These are phyloP conservation scores for Pezicula carpinea DNA, from an alignment of 2,329 filamentous ascomycete species.

Conservation along the genomic window DNA sequence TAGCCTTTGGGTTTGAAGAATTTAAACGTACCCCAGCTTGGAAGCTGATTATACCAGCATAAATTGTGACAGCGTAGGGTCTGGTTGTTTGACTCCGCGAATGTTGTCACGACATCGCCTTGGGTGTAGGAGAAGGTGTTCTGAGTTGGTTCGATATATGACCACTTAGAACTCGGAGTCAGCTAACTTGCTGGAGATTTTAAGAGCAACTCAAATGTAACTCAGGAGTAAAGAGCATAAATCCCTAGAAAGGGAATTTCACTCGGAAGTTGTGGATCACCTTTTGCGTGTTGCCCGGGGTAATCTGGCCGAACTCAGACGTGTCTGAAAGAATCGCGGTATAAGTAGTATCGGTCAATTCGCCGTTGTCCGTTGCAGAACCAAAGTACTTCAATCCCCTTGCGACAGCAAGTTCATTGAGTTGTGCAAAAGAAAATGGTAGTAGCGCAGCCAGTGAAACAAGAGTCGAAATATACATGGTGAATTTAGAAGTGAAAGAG, in stretches of 20 bases:
- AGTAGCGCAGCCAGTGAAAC: slow-evolving; percentile 6
- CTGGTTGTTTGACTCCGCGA: slow-evolving; percentile 44
- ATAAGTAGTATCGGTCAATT: slow-evolving; percentile 46
- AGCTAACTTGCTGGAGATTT: too few relatives aligned
- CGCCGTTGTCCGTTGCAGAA: slow-evolving; percentile 54
- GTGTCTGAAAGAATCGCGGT: slow-evolving; percentile 48
- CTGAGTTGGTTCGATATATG: slow-evolving; percentile 52
- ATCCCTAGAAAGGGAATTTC: too few relatives aligned
- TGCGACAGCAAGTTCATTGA: slow-evolving; percentile 41
- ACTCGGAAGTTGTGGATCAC: too few relatives aligned
- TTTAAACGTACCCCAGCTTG: slow-evolving; percentile 37
- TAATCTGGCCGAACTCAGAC: slow-evolving; percentile 60
- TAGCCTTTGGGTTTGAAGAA: background rate
- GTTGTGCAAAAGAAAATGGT: slow-evolving; percentile 11
- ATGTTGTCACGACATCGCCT: slow-evolving; percentile 49
- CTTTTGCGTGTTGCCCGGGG: slow-evolving; percentile 61
- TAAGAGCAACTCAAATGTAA: too few relatives aligned
- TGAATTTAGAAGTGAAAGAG: slow-evolving; percentile 1
- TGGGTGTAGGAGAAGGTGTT: slow-evolving; percentile 52
- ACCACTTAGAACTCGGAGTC: too few relatives aligned
- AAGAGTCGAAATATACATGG: slow-evolving; percentile 2
- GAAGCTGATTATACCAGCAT: slow-evolving; percentile 47
- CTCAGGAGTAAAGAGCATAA: too few relatives aligned
- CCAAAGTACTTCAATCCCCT: slow-evolving; percentile 52
- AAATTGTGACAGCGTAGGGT: slow-evolving; percentile 59